phyloP scores from a whole-genome alignment of 495 filamentous ascomycete species.

The Aspergillus homomorphus region DNA sequence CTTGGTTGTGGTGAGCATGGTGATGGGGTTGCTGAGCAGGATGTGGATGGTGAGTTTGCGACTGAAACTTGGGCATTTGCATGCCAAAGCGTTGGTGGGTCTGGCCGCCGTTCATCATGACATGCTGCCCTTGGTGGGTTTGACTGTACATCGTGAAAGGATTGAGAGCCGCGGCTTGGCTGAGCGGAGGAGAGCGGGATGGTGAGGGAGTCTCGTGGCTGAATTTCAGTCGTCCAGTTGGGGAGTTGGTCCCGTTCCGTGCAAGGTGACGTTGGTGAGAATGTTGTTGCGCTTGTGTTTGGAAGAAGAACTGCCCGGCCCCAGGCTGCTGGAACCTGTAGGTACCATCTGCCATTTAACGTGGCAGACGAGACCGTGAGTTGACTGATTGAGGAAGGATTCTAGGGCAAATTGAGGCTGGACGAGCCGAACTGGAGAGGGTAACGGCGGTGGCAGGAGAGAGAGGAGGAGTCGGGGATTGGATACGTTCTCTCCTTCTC shows the following conservation, averaged over 20 bases:
- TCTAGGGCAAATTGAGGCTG: constrained; percentile 22
- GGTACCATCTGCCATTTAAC: constrained; percentile 83
- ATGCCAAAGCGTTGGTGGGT: constrained; percentile 60
- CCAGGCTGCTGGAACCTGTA: constrained; percentile 72
- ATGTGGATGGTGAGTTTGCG: constrained; percentile 68
- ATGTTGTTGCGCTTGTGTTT: constrained; percentile 51
- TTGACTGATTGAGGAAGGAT: constrained; percentile 29
- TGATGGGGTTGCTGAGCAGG: constrained; percentile 75
- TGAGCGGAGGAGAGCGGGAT: constrained; percentile 64
- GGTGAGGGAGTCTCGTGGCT: constrained; percentile 65
- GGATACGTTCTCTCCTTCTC: constrained; percentile 51
- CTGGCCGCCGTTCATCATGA: constrained; percentile 66
- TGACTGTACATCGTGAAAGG: constrained; percentile 80
- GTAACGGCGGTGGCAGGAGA: constrained; percentile 24
- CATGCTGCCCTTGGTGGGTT: constrained; percentile 76
- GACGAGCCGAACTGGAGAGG: constrained; percentile 14
- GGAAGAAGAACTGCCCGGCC: constrained; percentile 61
- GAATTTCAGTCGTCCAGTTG: constrained; percentile 45
- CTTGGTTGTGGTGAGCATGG: constrained; percentile 69
- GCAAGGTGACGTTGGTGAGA: constrained; percentile 50
- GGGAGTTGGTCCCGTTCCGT: constrained; percentile 56
- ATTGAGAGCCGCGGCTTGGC: constrained; percentile 61
- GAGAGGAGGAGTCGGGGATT: constrained; percentile 40
- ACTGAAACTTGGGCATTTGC: constrained; percentile 69
- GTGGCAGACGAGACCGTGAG: constrained; percentile 44